Evolutionary conservation across 2,329 filamentous ascomycete species (phyloP).

Genomic region (Hortaea werneckii): DNA sequence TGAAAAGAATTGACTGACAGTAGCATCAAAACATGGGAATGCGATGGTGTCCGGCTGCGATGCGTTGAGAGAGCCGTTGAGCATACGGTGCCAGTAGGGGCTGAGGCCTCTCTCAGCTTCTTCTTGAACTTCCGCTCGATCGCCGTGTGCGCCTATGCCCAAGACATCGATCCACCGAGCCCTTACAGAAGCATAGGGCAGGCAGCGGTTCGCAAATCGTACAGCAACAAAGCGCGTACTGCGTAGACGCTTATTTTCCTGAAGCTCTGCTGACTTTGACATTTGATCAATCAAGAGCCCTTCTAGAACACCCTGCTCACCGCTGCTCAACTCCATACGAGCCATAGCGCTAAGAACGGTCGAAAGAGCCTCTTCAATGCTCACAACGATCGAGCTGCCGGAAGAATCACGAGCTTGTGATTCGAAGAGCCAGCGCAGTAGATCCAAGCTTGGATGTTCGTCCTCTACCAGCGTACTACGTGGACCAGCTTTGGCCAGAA

Average conservation of each 20-base stretch:
- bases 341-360: constrained; percentile 57
- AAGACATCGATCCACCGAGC: constrained; percentile 84
- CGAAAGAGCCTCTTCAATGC: constrained; percentile 80
- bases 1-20: constrained; percentile 37
- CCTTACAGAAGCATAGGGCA: constrained; percentile 67
- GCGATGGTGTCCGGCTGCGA: constrained; percentile 17
- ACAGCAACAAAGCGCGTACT: constrained; percentile 74
- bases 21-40: constrained; percentile 35
- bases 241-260: constrained; percentile 31
- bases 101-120: constrained; percentile 84
- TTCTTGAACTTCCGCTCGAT: constrained; percentile 75
- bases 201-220: constrained; percentile 80
- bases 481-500: constrained; percentile 59
- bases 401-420: constrained; percentile 73
- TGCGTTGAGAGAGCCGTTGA: constrained; percentile 37
- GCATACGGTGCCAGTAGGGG: constrained; percentile 59
- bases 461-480: constrained; percentile 42
- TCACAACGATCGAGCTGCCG: constrained; percentile 63
- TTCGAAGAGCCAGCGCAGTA: constrained; percentile 69
- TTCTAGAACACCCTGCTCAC: constrained; percentile 36
- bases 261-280: constrained; percentile 22
- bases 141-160: constrained; percentile 58
- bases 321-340: constrained; percentile 30
- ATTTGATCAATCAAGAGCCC: constrained; percentile 55
- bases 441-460: constrained; percentile 37